Evolutionary conservation across 1,284 basidiomycete genomes (phyloP).

Genomic region (Fomitopsis pinicola): DNA sequence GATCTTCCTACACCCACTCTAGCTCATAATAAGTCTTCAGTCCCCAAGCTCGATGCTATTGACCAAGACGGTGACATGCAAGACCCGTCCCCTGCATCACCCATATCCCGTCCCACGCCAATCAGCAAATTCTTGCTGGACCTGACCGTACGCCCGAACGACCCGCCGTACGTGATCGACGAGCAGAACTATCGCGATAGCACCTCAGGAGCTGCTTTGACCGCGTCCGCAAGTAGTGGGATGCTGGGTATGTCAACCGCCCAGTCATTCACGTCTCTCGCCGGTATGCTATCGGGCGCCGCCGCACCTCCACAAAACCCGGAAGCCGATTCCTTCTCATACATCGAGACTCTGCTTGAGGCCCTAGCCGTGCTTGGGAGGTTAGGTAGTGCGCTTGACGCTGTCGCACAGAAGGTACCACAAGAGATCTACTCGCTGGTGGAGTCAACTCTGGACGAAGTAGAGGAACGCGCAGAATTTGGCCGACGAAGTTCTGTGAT

Average conservation of each 20-base stretch:
- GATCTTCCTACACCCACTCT: background rate
- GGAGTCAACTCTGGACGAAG: slow-evolving; percentile 87
- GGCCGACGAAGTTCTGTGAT: slow-evolving; percentile 53
- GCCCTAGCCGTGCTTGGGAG: slow-evolving; percentile 89
- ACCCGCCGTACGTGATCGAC: slow-evolving; percentile 71
- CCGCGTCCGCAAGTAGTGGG: slow-evolving; percentile 20
- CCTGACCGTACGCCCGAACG: slow-evolving; percentile 74
- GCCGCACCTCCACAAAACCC: slow-evolving; percentile 51
- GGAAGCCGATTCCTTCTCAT: slow-evolving; percentile 90
- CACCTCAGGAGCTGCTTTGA: slow-evolving; percentile 22
- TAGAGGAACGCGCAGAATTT: slow-evolving; percentile 82
- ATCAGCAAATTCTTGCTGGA: slow-evolving; percentile 67
- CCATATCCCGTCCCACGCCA: slow-evolving; percentile 35
- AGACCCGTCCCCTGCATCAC: slow-evolving; percentile 31
- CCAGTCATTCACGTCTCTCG: slow-evolving; percentile 22
- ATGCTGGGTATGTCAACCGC: slow-evolving; percentile 16
- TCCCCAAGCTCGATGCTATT: slow-evolving; percentile 56
- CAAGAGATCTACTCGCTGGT: slow-evolving; percentile 85
- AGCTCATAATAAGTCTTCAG: slow-evolving; percentile 28
- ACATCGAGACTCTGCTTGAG: slow-evolving; percentile 93
- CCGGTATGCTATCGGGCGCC: slow-evolving; percentile 18
- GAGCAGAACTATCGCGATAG: slow-evolving; percentile 42
- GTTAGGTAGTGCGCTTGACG: slow-evolving; percentile 83
- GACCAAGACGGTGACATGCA: slow-evolving; percentile 31
- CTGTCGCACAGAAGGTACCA: slow-evolving; percentile 79